phyloP scores from a whole-genome alignment of 192 early-diverging fungal genomes.

The Obelidium mucronatum region DNA sequence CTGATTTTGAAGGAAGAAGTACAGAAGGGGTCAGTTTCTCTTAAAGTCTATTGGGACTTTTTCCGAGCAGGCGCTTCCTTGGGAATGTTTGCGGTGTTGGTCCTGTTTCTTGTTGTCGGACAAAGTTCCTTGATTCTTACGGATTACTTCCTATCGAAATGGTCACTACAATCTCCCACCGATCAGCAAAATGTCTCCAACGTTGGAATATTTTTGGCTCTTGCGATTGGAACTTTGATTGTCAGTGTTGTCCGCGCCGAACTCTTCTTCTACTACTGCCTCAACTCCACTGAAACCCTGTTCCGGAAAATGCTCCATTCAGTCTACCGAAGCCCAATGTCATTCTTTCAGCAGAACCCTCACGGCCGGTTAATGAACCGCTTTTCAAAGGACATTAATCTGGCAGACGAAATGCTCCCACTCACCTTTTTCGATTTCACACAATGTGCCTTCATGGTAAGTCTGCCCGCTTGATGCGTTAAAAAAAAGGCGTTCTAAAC shows the following conservation, averaged over 20 bases:
- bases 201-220: constrained; percentile 47
- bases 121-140: constrained; percentile 46
- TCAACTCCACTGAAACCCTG: constrained; percentile 40
- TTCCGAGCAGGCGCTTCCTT: constrained; percentile 44
- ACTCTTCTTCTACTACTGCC: constrained; percentile 60
- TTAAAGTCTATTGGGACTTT: constrained; percentile 47
- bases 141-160: constrained; percentile 67
- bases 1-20: constrained; percentile 6
- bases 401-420: constrained; percentile 65
- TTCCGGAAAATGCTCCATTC: constrained; percentile 49
- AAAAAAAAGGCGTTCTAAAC: too few species aligned
- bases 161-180: constrained; percentile 48
- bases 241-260: constrained; percentile 55
- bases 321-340: constrained; percentile 67
- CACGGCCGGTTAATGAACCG: constrained; percentile 69
- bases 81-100: constrained; percentile 30
- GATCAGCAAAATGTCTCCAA: constrained; percentile 52
- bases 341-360: constrained; percentile 76
- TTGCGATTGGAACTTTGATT: constrained; percentile 53
- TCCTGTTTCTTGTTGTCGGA: constrained; percentile 44
- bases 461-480: too few species aligned
- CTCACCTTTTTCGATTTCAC: constrained; percentile 60
- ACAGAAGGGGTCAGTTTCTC: constrained; percentile 27
- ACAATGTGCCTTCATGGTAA: constrained; percentile 66
- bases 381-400: constrained; percentile 62